Conservation (phyloP, 169 alveolate genomes). For the Cryptosporidium sp. region DNA sequence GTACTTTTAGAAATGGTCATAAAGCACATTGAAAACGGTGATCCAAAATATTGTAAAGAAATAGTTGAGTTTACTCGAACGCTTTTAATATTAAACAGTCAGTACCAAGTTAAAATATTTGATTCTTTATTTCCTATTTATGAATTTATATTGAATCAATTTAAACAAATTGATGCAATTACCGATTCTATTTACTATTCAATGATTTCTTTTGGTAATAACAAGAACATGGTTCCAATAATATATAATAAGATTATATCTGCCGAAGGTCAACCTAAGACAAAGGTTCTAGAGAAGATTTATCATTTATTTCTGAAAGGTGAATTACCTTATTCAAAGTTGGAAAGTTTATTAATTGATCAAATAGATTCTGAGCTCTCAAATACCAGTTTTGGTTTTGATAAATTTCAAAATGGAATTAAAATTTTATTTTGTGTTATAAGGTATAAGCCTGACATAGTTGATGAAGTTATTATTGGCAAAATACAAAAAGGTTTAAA, state of each 20-base stretch:
- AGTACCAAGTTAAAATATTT: constrained; percentile 14
- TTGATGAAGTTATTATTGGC: constrained; percentile 39
- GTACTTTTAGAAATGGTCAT: background rate
- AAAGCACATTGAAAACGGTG: background rate
- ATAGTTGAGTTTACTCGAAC: background rate
- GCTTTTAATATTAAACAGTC: background rate
- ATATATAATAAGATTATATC: constrained; percentile 19
- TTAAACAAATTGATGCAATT: background rate
- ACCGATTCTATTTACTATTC: constrained; percentile 19
- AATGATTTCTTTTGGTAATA: constrained; percentile 24
- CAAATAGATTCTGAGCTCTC: constrained; percentile 38
- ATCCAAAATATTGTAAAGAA: background rate
- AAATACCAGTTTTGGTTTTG: background rate
- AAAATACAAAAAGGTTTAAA: constrained; percentile 56
- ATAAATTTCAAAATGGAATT: constrained; percentile 11
- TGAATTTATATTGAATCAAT: constrained; percentile 4
- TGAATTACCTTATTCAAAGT: constrained; percentile 65
- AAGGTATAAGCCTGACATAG: constrained; percentile 61
- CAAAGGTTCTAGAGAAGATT: background rate
- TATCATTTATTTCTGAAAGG: constrained; percentile 43
- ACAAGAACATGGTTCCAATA: constrained; percentile 47
- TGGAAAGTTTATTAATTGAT: constrained; percentile 10
- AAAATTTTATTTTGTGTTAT: constrained; percentile 28
- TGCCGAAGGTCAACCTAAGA: background rate
- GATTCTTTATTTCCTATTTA: constrained; percentile 43